A percentile compares a stretch with the other conserved stretches of the same genome.
These are phyloP conservation scores for Arabis alpina DNA, from an alignment of 345 rosid genomes.

Conservation along the genomic window DNA sequence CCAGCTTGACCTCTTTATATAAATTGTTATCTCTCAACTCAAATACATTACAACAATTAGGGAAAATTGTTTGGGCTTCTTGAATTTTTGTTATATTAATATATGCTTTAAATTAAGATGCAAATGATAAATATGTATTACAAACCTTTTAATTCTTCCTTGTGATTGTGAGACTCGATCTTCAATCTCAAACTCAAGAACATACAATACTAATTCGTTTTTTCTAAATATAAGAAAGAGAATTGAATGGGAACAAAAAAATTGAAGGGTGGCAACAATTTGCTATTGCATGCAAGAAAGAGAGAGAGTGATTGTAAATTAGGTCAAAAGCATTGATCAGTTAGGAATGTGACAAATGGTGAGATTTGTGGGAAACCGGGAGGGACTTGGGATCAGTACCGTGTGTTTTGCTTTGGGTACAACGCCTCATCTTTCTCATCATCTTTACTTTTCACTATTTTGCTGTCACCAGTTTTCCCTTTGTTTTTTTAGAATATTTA, in stretches of 20 bases:
- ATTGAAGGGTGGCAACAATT: conserved; percentile 13
- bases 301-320: conserved; percentile 27
- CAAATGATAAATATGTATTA: conserved; percentile 21
- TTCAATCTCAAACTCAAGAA: conserved; percentile 3
- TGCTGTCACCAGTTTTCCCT: conserved; percentile 24
- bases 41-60: conserved; percentile 21
- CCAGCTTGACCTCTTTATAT: conserved; percentile 40
- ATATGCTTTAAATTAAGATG: conserved; percentile 18
- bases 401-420: conserved; percentile 39
- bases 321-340: conserved; percentile 42
- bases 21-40: conserved; percentile 17
- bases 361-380: conserved; percentile 26
- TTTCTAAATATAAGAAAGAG: conserved; percentile 13
- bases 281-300: conserved; percentile 41
- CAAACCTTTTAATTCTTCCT: conserved; percentile 22
- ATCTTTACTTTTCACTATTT: conserved; percentile 20
- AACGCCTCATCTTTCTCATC: conserved; percentile 30
- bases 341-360: conserved; percentile 41
- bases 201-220: background rate
- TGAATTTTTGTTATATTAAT: conserved; percentile 17
- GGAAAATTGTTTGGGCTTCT: conserved; percentile 35
- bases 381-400: conserved; percentile 47
- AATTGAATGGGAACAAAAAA: background rate
- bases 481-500: background rate
- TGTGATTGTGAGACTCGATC: conserved; percentile 18